Evolutionary conservation across 2,329 filamentous ascomycete species (phyloP).

Genomic region (Colletotrichum musicola): DNA sequence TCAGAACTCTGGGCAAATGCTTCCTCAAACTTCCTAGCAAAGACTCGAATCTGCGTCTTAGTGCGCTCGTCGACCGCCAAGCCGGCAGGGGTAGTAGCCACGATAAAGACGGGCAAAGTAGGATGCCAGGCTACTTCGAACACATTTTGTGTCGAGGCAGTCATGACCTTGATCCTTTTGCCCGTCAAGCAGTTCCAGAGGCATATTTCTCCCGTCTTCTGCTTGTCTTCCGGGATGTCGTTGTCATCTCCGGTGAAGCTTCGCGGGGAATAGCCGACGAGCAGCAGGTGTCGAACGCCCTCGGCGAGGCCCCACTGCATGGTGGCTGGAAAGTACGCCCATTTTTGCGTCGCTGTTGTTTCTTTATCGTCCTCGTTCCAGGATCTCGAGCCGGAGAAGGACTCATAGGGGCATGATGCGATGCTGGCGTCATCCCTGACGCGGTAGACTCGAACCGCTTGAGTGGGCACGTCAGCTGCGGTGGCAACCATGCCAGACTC

Average conservation of each 20-base stretch:
- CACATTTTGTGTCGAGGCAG: constrained; percentile 69
- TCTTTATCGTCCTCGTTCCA: constrained; percentile 45
- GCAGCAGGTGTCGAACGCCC: constrained; percentile 62
- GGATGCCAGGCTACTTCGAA: constrained; percentile 77
- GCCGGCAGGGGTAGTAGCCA: constrained; percentile 67
- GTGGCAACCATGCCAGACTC: constrained; percentile 66
- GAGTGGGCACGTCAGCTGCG: constrained; percentile 65
- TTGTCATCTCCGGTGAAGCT: constrained; percentile 64
- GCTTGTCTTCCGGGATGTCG: constrained; percentile 70
- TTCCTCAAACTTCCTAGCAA: constrained; percentile 44
- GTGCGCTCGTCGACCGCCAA: constrained; percentile 58
- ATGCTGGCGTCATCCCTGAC: constrained; percentile 52
- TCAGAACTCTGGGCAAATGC: constrained; percentile 46
- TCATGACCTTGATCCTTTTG: constrained; percentile 60
- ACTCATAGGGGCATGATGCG: constrained; percentile 50
- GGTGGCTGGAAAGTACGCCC: constrained; percentile 74
- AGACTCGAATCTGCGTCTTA: constrained; percentile 70
- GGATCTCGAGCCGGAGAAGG: constrained; percentile 55
- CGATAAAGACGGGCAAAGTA: constrained; percentile 63
- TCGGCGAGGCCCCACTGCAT: constrained; percentile 70
- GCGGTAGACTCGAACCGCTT: constrained; percentile 70
- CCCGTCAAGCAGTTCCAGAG: constrained; percentile 66
- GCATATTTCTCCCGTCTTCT: constrained; percentile 70
- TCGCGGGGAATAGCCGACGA: constrained; percentile 74
- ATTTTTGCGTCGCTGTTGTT: constrained; percentile 56